Conservation (phyloP, 768 basidiomycete genomes). For the Leucocoprinus birnbaumii region DNA sequence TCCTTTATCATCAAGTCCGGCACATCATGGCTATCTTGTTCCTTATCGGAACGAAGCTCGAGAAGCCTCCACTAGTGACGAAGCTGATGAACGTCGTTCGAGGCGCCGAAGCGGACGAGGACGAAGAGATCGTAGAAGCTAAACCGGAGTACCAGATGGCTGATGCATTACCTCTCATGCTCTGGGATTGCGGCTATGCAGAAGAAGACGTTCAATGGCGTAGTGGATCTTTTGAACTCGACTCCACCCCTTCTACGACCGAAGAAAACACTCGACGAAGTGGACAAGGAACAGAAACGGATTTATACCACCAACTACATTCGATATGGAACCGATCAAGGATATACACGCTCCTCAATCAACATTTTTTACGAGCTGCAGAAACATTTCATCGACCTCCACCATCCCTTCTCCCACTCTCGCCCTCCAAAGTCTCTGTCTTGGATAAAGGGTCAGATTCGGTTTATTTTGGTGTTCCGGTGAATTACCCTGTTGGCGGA, state of each 20-base stretch:
- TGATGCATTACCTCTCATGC: constrained; percentile 83
- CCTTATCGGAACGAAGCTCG: constrained; percentile 16
- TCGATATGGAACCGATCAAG: constrained; percentile 56
- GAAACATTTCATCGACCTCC: constrained; percentile 46
- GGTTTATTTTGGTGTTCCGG: background rate
- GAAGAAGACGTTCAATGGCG: constrained; percentile 72
- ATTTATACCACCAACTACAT: constrained; percentile 51
- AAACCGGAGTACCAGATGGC: constrained; percentile 96
- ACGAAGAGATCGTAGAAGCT: constrained; percentile 45
- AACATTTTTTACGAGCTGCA: constrained; percentile 62
- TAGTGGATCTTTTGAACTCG: constrained; percentile 42
- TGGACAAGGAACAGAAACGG: constrained; percentile 11
- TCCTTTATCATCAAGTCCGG: constrained; percentile 76
- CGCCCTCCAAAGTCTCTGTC: too few species aligned
- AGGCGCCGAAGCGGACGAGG: constrained; percentile 30
- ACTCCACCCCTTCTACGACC: constrained; percentile 23
- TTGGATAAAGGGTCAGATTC: too few species aligned
- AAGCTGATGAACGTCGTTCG: constrained; percentile 70
- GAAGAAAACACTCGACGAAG: constrained; percentile 18
- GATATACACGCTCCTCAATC: constrained; percentile 60
- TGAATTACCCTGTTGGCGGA: constrained; percentile 66
- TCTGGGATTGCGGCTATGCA: constrained; percentile 86
- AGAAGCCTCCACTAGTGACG: constrained; percentile 70
- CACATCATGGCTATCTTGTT: constrained; percentile 19
- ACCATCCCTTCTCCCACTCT: constrained; percentile 29